phyloP scores from a whole-genome alignment of 306 rosid genomes.

The Lathyrus sativus region DNA sequence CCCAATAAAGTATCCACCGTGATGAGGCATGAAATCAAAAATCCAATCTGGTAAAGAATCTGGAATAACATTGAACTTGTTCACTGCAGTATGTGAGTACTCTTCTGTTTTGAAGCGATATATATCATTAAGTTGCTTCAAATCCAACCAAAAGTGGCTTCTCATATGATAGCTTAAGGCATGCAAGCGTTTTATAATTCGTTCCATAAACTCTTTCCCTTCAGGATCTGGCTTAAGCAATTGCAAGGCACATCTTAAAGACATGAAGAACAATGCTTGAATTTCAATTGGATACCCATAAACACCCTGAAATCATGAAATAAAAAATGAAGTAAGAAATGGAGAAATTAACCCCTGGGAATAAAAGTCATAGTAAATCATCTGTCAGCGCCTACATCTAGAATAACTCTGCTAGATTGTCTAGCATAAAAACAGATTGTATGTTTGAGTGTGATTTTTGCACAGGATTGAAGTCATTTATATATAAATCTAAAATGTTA shows the following conservation, averaged over 20 bases:
- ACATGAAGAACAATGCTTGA: slow-evolving; percentile 96
- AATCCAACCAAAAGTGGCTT: slow-evolving; percentile 84
- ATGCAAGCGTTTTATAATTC: slow-evolving; percentile 69
- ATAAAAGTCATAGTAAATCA: background rate
- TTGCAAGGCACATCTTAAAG: slow-evolving; percentile 82
- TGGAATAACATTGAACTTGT: slow-evolving; percentile 88
- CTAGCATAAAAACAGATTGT: background rate
- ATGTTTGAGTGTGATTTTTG: background rate
- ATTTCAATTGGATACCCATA: slow-evolving; percentile 96
- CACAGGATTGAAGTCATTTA: background rate
- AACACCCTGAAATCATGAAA: slow-evolving; percentile 71
- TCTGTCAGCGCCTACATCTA: background rate
- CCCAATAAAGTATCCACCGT: slow-evolving; percentile 88
- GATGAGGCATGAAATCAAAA: slow-evolving; percentile 78
- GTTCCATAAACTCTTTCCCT: slow-evolving; percentile 74
- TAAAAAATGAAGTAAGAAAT: background rate
- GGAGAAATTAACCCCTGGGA: slow-evolving; percentile 6
- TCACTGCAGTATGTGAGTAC: slow-evolving; percentile 89
- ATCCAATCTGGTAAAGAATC: slow-evolving; percentile 94
- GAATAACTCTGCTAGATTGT: background rate
- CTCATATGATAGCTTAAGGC: slow-evolving; percentile 88
- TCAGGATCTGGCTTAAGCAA: slow-evolving; percentile 82
- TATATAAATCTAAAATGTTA: background rate
- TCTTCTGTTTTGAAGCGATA: slow-evolving; percentile 93
- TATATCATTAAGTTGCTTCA: slow-evolving; percentile 84